Evolutionary conservation across 768 basidiomycete species (phyloP).

Genomic region (Hericium erinaceus): DNA sequence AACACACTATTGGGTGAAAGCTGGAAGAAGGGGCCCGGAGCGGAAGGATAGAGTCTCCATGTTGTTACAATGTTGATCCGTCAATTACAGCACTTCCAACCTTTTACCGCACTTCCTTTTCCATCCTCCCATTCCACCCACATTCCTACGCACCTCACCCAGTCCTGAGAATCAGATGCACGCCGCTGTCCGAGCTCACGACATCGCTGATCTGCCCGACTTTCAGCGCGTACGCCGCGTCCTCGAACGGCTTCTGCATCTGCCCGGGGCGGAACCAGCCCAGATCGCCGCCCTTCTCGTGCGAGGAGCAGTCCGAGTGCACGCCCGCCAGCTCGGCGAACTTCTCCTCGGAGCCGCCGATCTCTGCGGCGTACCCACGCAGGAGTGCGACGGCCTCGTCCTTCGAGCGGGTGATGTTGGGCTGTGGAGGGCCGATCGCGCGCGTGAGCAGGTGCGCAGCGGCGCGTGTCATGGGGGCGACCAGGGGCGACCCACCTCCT

Average conservation of each 20-base stretch:
- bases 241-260: conserved; percentile 99
- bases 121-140: not conserved
- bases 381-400: conserved; percentile 86
- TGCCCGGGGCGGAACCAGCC: conserved; percentile 77
- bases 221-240: conserved; percentile 64
- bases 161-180: conserved; percentile 87
- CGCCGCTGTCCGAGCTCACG: conserved; percentile 87
- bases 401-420: conserved; percentile 75
- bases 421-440: conserved; percentile 25
- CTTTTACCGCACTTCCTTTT: not conserved
- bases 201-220: conserved; percentile 74
- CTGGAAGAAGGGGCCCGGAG: too few relatives aligned
- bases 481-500: conserved; percentile 48
- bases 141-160: conserved; percentile 32
- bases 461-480: not conserved
- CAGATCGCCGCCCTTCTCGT: conserved; percentile 75
- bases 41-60: not conserved
- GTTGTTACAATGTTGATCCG: not conserved
- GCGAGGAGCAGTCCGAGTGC: conserved; percentile 88
- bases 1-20: too few relatives aligned
- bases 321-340: conserved; percentile 69
- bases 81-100: not conserved
- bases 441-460: not conserved
- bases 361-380: conserved; percentile 49
- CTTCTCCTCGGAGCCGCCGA: conserved; percentile 40